Base-by-base conservation (phyloP, 257 asterid species). In the Coffea eugenioides region DNA sequence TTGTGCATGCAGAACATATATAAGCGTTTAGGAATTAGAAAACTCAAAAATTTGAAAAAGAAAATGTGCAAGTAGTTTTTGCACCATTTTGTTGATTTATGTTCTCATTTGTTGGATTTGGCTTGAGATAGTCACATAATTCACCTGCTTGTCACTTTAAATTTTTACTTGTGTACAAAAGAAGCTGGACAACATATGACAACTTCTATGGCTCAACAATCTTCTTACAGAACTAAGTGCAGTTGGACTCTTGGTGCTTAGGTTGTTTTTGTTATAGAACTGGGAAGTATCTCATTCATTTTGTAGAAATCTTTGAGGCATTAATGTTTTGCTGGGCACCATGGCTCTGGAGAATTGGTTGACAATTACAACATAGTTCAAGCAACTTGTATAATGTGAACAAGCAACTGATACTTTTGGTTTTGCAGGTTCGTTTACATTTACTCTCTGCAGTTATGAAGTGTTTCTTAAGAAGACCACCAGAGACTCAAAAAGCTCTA, bases 401-500 rank as follows among this genome's bases (percentile, higher is more conserved):
- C 52, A 21, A 34, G 13, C 67, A 69, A 39, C 43, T 62, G 15
- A 34, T 48, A 16, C 14, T 49, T 31, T 41, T 4, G 7, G 74
- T 73, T 88, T 41, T 80, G 71, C 90, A 96, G 99, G 99, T 96
- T 67, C 99, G 97, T 75, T 83, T 96, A 75, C 99, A 94, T 85
- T 90, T 96, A 85, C 97, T 96, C 79, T 92, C 97, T 9, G 97
- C 99, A 78, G 95, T 90, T 78, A 89, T 91, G 90, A 96, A 92
- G 89, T 96, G 99, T 83, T 96, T 96, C 87, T 85, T 94, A 79
- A 92, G 91, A 90, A 89, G 97, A 84, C 90, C 99, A 54, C 98
- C 98, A 25, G 98, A 96, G 90, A 94, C 97, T 56, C 96, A 90
- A 86, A 89, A 83, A 79, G 91, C 99, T 75, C 87, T 96, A 16